Conservation (phyloP, 768 basidiomycete genomes). For the Suillus subaureus region DNA sequence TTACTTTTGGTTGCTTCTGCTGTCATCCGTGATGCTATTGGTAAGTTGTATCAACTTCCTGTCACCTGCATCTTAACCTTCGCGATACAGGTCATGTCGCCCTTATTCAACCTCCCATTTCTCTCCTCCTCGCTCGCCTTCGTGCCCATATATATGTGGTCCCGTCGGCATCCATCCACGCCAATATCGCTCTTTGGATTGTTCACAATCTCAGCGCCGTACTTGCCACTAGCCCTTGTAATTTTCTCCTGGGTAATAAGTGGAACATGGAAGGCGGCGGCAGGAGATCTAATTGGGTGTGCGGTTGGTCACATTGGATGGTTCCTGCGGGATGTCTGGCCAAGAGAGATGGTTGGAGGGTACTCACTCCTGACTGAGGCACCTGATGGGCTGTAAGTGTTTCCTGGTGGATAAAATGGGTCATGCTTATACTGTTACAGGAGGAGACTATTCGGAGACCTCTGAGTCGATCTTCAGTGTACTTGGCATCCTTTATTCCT, state of each 20-base stretch:
- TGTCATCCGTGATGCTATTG: conserved; percentile 84
- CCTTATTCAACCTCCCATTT: conserved; percentile 89
- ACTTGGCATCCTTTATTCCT: neutral
- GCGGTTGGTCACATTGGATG: conserved; percentile 86
- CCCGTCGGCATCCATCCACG: conserved; percentile 88
- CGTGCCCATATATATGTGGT: conserved; percentile 97
- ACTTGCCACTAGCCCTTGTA: conserved; percentile 91
- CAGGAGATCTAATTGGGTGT: conserved; percentile 81
- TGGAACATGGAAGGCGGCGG: conserved; percentile 83
- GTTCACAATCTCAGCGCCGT: conserved; percentile 92
- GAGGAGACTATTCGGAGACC: conserved; percentile 68
- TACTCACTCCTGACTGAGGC: conserved; percentile 72
- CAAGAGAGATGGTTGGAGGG: conserved; percentile 83
- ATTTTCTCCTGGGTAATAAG: conserved; percentile 83
- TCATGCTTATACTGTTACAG: conserved; percentile 36
- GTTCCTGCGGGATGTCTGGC: conserved; percentile 87
- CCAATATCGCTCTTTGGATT: conserved; percentile 97
- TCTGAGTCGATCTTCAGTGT: conserved; percentile 18
- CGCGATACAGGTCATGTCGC: conserved; percentile 65
- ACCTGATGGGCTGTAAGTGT: conserved; percentile 66
- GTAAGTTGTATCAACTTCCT: conserved; percentile 43
- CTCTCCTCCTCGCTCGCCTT: conserved; percentile 92
- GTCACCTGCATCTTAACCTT: conserved; percentile 5
- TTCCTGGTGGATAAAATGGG: neutral
- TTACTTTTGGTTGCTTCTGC: conserved; percentile 91